Evolutionary conservation across 257 asterid species (phyloP).

Genomic region (Fraxinus excelsior): DNA sequence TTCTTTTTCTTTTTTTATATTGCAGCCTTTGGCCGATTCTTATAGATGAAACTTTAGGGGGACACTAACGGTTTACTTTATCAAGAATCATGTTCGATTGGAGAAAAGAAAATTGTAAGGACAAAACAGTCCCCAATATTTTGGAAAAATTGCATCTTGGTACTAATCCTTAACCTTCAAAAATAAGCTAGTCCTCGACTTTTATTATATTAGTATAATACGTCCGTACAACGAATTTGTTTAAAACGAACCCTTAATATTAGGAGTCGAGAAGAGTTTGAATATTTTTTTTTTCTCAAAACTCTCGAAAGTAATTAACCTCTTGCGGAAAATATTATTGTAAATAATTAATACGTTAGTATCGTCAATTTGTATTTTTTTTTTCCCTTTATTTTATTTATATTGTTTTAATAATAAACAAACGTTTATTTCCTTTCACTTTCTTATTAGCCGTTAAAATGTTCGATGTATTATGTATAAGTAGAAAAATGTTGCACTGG

Average conservation of each 20-base stretch:
- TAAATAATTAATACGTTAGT: background rate
- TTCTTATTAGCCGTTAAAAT: constrained; percentile 15
- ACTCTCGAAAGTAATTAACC: background rate
- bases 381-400: background rate
- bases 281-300: too few species aligned
- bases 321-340: background rate
- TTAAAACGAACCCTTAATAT: too few species aligned
- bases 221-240: background rate
- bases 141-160: background rate
- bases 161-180: background rate
- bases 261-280: too few species aligned
- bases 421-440: background rate
- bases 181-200: too few species aligned
- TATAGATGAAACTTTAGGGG: background rate
- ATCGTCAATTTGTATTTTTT: too few species aligned
- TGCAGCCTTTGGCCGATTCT: background rate
- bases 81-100: constrained; percentile 20
- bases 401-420: too few species aligned
- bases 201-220: too few species aligned
- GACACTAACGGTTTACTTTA: background rate
- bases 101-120: constrained; percentile 2
- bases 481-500: constrained; percentile 15
- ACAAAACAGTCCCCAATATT: background rate
- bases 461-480: too few species aligned
- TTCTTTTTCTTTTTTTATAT: background rate